Conservation (phyloP, 495 filamentous ascomycete genomes). For the Schizothecium vesticola region DNA sequence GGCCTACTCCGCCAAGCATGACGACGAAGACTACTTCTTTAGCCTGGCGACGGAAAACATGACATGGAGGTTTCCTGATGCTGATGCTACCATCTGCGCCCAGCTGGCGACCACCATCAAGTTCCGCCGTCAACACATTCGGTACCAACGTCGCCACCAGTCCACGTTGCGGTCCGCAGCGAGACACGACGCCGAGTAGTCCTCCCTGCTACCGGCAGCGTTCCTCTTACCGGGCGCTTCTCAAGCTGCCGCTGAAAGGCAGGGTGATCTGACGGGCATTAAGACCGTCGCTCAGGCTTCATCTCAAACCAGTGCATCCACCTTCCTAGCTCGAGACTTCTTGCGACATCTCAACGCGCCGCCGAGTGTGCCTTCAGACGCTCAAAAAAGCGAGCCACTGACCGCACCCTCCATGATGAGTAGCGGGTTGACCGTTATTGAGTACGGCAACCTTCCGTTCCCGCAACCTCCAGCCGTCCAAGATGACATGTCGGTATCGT, state of each 20-base stretch:
- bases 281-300: neutral
- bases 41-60: neutral
- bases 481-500: neutral
- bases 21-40: neutral
- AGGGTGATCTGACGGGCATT: neutral
- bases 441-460: neutral
- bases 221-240: neutral
- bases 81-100: neutral
- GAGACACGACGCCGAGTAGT: neutral
- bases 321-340: neutral
- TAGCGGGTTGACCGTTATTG: neutral
- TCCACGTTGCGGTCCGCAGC: neutral
- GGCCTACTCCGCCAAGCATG: neutral
- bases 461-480: neutral
- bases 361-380: neutral
- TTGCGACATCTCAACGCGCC: neutral
- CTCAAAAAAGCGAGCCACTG: neutral
- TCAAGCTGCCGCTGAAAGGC: neutral
- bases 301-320: neutral
- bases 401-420: neutral
- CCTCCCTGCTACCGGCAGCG: neutral
- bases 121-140: neutral
- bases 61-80: neutral
- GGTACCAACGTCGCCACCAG: neutral
- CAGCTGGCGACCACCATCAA: neutral